Conservation (phyloP, 164 flowering plant genomes). For the Buxus sempervirens region DNA sequence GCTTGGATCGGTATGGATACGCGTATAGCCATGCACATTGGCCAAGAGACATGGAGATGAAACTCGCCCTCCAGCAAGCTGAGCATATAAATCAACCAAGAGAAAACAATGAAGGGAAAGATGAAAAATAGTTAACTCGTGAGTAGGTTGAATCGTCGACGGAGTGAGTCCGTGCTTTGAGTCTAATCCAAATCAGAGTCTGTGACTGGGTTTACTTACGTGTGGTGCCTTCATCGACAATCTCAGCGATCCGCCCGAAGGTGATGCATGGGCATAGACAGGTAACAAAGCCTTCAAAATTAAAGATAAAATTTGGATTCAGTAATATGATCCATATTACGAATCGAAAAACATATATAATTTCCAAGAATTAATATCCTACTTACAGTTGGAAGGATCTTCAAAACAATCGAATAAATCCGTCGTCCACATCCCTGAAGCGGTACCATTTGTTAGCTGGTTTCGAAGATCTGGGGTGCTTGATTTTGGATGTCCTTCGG, state of each 20-base stretch:
- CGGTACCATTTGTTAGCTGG: not conserved
- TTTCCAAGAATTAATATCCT: too few species aligned
- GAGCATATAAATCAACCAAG: too few species aligned
- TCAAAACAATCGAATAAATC: slow-evolving; percentile 22
- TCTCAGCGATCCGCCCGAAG: slow-evolving; percentile 30
- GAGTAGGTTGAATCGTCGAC: too few species aligned
- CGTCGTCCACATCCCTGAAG: slow-evolving; percentile 15
- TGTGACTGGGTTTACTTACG: slow-evolving; percentile 11
- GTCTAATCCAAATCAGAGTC: not conserved
- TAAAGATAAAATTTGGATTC: not conserved
- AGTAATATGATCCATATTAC: too few species aligned
- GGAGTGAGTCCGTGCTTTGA: too few species aligned
- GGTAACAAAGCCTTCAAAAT: slow-evolving; percentile 17
- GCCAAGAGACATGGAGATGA: not conserved
- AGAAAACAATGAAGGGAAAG: too few species aligned
- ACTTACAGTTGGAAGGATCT: slow-evolving; percentile 24
- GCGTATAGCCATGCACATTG: slow-evolving; percentile 13
- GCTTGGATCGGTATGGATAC: slow-evolving; percentile 10
- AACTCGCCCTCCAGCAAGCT: not conserved
- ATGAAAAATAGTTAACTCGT: too few species aligned
- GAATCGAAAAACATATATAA: too few species aligned
- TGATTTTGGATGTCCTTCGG: not conserved
- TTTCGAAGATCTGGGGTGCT: not conserved
- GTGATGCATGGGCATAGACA: slow-evolving; percentile 31
- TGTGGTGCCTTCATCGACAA: slow-evolving; percentile 22